Percentiles rank a stretch among this genome's conserved stretches.
Evolutionary conservation across 2,329 filamentous ascomycete genomes (phyloP).

Genomic region (Thielaviopsis musarum): DNA sequence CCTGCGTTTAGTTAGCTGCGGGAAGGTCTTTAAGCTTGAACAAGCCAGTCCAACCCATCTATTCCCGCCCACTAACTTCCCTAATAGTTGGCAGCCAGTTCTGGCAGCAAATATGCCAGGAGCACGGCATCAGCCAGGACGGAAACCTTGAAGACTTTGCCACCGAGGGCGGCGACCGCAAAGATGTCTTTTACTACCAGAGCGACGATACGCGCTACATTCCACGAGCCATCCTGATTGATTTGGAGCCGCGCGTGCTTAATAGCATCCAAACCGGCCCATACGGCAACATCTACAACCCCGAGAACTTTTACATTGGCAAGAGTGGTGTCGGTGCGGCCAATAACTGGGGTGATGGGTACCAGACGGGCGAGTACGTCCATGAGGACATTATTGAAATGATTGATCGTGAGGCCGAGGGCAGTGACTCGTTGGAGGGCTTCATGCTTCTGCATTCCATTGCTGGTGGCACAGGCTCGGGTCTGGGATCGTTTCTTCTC

Average conservation of each 20-base stretch:
- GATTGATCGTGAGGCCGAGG: conserved; percentile 96
- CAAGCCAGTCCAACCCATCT: conserved; percentile 8
- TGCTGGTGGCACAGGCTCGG: conserved; percentile 88
- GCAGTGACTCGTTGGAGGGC: conserved; percentile 92
- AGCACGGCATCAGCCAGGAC: conserved; percentile 95
- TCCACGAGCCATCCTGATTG: conserved; percentile 83
- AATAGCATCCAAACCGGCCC: conserved; percentile 83
- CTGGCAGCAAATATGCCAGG: conserved; percentile 96
- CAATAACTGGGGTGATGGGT: conserved; percentile 97
- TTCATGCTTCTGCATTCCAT: conserved; percentile 99
- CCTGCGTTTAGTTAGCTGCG: conserved; percentile 10
- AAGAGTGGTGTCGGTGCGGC: conserved; percentile 87
- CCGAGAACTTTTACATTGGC: conserved; percentile 95
- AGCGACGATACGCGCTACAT: conserved; percentile 98
- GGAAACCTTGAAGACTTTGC: conserved; percentile 96
- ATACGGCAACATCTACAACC: conserved; percentile 98
- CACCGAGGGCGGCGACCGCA: conserved; percentile 91
- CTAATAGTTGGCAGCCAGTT: conserved; percentile 82
- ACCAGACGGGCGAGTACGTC: conserved; percentile 78
- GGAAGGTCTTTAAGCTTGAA: conserved; percentile 8
- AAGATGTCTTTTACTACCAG: conserved; percentile 99
- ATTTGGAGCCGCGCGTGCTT: conserved; percentile 86
- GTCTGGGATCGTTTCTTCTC: conserved; percentile 85
- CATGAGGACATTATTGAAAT: conserved; percentile 98
- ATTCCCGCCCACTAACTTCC: conserved; percentile 4